These are phyloP conservation scores for Eucalyptus leucophloia DNA, from an alignment of 345 rosid species.

Conservation along the genomic window DNA sequence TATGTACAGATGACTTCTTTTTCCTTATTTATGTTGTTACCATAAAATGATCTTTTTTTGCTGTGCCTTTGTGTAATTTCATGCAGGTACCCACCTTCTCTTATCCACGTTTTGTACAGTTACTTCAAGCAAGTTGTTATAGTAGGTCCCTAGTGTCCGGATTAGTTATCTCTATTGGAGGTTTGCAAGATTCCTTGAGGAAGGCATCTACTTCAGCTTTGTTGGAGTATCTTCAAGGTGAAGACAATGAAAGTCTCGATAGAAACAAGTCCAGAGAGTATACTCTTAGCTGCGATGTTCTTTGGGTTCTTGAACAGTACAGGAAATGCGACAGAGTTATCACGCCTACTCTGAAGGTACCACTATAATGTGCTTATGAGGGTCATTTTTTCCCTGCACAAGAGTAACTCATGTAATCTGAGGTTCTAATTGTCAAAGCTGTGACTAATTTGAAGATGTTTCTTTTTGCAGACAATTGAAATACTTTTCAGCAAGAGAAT, in stretches of 20 bases:
- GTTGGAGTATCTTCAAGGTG: slow-evolving; percentile 50
- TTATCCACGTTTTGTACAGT: slow-evolving; percentile 67
- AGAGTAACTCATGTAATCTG: neutral
- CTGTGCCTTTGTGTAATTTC: slow-evolving; percentile 1
- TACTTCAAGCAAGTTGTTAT: slow-evolving; percentile 51
- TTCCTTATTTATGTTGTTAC: neutral
- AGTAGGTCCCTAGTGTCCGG: slow-evolving; percentile 69
- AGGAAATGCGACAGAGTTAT: slow-evolving; percentile 73
- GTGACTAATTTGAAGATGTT: neutral
- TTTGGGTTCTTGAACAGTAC: slow-evolving; percentile 74
- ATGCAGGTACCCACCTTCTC: slow-evolving; percentile 75
- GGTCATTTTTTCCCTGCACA: neutral
- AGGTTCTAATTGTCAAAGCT: neutral
- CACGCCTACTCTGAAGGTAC: slow-evolving; percentile 80
- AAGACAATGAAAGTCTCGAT: slow-evolving; percentile 19
- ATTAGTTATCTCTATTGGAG: slow-evolving; percentile 80
- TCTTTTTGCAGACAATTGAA: slow-evolving; percentile 59
- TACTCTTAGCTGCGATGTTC: slow-evolving; percentile 42
- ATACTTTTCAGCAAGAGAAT: slow-evolving; percentile 54
- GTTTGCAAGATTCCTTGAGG: slow-evolving; percentile 80
- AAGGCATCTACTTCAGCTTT: slow-evolving; percentile 59
- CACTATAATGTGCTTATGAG: neutral
- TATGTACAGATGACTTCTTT: slow-evolving; percentile 20
- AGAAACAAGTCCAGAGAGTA: slow-evolving; percentile 32
- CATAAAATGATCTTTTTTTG: neutral